phyloP scores from a whole-genome alignment of 331 rosid genomes.

The Malus hybrid region DNA sequence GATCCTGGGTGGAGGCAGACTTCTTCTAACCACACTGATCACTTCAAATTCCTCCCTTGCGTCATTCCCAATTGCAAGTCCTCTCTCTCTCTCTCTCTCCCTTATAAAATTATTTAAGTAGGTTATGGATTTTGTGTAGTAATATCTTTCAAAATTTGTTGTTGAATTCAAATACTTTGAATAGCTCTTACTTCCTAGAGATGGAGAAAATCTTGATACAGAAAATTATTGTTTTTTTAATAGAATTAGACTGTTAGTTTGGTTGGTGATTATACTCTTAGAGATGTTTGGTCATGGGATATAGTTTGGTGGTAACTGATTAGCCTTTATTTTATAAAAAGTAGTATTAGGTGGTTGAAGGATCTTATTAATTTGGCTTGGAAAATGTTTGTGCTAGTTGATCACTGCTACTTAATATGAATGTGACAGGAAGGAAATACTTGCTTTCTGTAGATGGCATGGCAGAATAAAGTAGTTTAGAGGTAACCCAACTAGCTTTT shows the following conservation, averaged over 20 bases:
- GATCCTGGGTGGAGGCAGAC: constrained; percentile 67
- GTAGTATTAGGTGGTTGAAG: background rate
- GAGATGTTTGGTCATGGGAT: background rate
- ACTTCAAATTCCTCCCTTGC: constrained; percentile 69
- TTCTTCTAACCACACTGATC: constrained; percentile 11
- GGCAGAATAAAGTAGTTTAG: background rate
- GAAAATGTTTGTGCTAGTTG: background rate
- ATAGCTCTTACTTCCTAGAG: too few species aligned
- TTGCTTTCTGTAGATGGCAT: background rate
- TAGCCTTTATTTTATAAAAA: background rate
- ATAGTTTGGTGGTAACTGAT: background rate
- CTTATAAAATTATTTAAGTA: background rate
- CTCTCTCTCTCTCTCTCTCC: background rate
- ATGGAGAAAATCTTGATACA: too few species aligned
- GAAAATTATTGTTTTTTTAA: too few species aligned
- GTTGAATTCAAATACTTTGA: background rate
- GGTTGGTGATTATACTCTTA: background rate
- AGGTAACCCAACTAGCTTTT: background rate
- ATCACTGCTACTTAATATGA: background rate
- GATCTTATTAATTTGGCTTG: background rate
- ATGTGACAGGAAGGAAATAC: background rate
- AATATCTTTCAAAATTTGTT: background rate
- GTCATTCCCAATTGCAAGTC: constrained; percentile 69
- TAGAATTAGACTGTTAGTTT: too few species aligned
- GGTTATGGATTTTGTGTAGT: background rate